phyloP scores from a whole-genome alignment of 345 rosid species.

The Microcos paniculata region DNA sequence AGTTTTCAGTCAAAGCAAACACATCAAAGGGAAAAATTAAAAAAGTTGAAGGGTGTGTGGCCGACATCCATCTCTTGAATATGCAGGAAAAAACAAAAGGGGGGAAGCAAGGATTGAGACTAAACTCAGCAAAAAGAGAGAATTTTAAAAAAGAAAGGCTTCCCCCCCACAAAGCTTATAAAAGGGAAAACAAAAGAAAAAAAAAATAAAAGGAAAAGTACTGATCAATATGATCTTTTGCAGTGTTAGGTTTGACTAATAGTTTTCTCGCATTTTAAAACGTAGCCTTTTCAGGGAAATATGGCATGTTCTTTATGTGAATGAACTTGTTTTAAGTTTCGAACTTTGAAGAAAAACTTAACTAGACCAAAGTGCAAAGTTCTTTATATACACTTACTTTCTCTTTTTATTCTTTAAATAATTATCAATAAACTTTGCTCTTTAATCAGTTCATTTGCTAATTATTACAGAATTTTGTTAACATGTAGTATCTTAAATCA shows the following conservation, averaged over 20 bases:
- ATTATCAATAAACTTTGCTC: no score
- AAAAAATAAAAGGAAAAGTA: slow-evolving; percentile 30
- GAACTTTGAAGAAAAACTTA: neutral
- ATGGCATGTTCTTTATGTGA: slow-evolving; percentile 29
- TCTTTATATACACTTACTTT: neutral
- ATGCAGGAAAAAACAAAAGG: slow-evolving; percentile 27
- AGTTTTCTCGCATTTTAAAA: slow-evolving; percentile 20
- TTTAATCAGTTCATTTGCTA: no score
- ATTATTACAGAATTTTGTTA: no score
- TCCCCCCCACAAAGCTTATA: slow-evolving; percentile 29
- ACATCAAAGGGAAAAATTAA: slow-evolving; percentile 1
- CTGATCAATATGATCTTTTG: slow-evolving; percentile 26
- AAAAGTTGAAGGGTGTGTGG: slow-evolving; percentile 24
- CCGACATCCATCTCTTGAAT: slow-evolving; percentile 39
- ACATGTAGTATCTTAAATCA: no score
- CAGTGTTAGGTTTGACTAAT: slow-evolving; percentile 35
- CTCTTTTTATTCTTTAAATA: neutral
- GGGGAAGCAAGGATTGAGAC: slow-evolving; percentile 35
- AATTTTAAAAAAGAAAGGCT: slow-evolving; percentile 13
- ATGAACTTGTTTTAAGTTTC: neutral
- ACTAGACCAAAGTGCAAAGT: neutral
- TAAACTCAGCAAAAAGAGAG: slow-evolving; percentile 11
- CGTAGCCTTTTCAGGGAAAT: slow-evolving; percentile 30
- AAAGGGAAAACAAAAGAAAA: neutral
- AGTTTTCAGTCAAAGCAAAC: slow-evolving; percentile 24